These are phyloP conservation scores for Ascochyta koolunga DNA, from an alignment of 2,329 filamentous ascomycete species.

Conservation along the genomic window DNA sequence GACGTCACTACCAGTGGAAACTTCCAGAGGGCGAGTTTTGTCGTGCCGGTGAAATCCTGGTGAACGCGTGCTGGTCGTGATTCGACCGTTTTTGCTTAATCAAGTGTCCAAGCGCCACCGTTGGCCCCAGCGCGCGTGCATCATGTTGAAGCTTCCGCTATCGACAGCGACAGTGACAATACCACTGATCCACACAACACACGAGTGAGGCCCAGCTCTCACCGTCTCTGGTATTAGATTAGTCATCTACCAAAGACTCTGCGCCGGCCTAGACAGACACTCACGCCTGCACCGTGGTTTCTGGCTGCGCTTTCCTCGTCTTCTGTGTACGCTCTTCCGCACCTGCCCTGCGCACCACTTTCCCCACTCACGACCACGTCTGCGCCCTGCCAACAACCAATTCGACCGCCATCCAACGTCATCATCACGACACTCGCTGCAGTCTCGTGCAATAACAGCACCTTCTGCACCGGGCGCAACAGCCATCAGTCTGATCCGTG, in stretches of 20 bases:
- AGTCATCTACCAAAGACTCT: conserved; percentile 13
- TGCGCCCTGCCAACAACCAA: not conserved
- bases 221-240: conserved; percentile 19
- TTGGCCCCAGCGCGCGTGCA: conserved; percentile 7
- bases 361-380: conserved; percentile 7
- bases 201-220: conserved; percentile 7
- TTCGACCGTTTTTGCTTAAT: conserved; percentile 11
- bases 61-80: conserved; percentile 17
- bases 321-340: conserved; percentile 6
- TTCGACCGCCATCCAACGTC: not conserved
- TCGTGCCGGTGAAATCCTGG: conserved; percentile 1
- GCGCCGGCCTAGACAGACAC: conserved; percentile 26
- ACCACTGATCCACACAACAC: conserved; percentile 23
- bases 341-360: conserved; percentile 9
- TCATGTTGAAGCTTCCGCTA: conserved; percentile 17
- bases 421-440: not conserved
- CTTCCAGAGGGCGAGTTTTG: conserved; percentile 4
- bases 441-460: not conserved
- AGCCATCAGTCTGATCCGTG: not conserved
- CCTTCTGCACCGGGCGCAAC: not conserved
- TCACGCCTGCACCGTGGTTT: conserved; percentile 47
- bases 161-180: conserved; percentile 18
- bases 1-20: conserved; percentile 11
- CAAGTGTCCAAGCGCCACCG: conserved; percentile 16
- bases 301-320: conserved; percentile 5